Percentiles rank a stretch among this genome's conserved stretches.
Conservation (phyloP, 305 asterid genomes). For the Solanum hybrid region DNA sequence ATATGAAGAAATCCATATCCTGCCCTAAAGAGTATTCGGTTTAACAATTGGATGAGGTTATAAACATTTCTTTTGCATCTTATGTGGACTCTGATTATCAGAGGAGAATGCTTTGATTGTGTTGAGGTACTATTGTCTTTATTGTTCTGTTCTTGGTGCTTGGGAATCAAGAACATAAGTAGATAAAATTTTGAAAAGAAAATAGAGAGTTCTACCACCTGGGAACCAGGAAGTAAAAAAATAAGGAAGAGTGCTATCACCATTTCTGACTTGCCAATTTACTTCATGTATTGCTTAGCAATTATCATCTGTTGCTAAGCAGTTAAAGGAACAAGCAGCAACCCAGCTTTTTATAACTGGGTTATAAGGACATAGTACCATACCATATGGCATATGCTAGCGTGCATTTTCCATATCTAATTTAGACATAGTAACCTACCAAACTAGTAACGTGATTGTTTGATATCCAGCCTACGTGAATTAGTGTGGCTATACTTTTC, state of each 20-base stretch:
- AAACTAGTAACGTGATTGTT: not conserved
- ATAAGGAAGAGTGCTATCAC: not conserved
- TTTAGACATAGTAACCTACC: not conserved
- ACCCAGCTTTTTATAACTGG: not conserved
- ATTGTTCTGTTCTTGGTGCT: not conserved
- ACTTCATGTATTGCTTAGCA: not conserved
- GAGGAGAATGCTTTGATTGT: not conserved
- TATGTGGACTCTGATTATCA: not conserved
- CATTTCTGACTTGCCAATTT: not conserved
- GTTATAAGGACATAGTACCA: not conserved
- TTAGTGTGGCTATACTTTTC: not conserved
- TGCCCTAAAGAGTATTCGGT: not conserved
- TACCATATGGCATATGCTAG: not conserved
- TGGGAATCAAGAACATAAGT: not conserved
- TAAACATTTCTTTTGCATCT: not conserved
- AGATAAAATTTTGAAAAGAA: not conserved
- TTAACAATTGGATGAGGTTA: not conserved
- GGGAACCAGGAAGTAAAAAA: not conserved
- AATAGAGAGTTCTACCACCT: not conserved
- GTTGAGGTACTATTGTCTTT: not conserved
- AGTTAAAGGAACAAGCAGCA: not conserved
- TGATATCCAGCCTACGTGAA: not conserved
- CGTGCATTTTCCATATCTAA: not conserved
- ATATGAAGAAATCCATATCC: not conserved
- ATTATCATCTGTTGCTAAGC: not conserved